Evolutionary conservation across 1,284 basidiomycete genomes (phyloP), one percentile per base, ranked within the genome.

Genomic region (Cerrena zonata): DNA sequence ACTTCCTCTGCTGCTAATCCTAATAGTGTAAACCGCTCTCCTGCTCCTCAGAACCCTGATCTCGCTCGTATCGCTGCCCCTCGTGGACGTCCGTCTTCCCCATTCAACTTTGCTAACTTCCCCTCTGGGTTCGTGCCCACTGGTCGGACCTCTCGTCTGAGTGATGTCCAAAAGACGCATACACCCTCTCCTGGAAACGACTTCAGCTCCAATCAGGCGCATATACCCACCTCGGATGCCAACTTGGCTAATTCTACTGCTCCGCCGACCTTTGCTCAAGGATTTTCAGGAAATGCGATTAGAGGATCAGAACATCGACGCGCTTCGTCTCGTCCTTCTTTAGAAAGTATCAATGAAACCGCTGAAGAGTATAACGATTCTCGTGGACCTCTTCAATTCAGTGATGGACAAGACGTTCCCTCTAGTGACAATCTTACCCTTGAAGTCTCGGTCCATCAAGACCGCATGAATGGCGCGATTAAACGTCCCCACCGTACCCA

Each of bases 141-240:
- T 38, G 22, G 37, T 38, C 3, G 41, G 41, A 25, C 11, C 38
- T n/a, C 11, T 38, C 36, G 41, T 22, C 5, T 19, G 34, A 21
- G 36, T 47, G 11, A 23, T 11, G 19, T 57, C 22, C 45, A 56
- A 11, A 58, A 53, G 34, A 36, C 53, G 22, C 53, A 51, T 11
- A 39, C 53, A 24, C 36, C 53, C 26, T 23, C 52, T 19, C 53
- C 58, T 38, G 34, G 37, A 11, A 56, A 61, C 36, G 58, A 59
- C 1, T 51, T 65, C 40, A 58, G 52, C 48, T 50, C 57, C 0
- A 61, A 64, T 48, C 44, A 53, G 27, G 58, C 63, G 65, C 65
- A 66, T 66, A 64, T 57, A 66, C 50, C 51, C 58, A 52, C 52
- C 23, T 50, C 51, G 7, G 38, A 49, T 36, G 53, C 49, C 4